Evolutionary conservation across 2,329 filamentous ascomycete genomes (phyloP), one percentile per base, ranked within the genome.

Genomic region (Neodidymelliopsis sp.): DNA sequence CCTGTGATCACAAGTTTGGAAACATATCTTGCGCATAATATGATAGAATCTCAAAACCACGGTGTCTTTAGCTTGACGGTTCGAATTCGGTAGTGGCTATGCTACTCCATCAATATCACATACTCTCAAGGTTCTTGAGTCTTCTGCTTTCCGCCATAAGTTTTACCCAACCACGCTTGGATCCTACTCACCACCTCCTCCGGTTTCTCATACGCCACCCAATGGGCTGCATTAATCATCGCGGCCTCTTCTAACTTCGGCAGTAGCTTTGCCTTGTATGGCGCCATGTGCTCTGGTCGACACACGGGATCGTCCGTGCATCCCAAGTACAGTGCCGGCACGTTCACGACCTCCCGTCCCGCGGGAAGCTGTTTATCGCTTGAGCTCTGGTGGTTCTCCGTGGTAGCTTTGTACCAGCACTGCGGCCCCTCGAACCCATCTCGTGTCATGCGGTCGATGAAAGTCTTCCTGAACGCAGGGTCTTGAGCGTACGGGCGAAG

Each of bases 251-350:
- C 55, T 16, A 74, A 44, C 19, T 73, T 59, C 23, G 63, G 65
- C 38, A 74, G 34, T 28, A 71, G 37, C 2, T 66, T 62, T 15
- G 39, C 46, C 27, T 66, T 48, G 20, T 57, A 53, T n/a, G 54
- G 39, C 5, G 54, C 49, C 59, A 74, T 70, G 16, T 49, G 13
- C 37, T 71, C 67, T 1, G 66, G 64, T 11, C 60, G 53, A 34
- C 70, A 73, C 0, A 74, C 72, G n/a, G 63, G 54, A 53, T 75
- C 73, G 6, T 67, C 42, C 4, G 49, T 68, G 22, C 61, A 59
- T 0, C 64, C 67, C 39, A 77, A 62, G 29, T 67, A 75, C 27
- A 77, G 52, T 34, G 67, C 41, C 1, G 75, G 75, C 22, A 76
- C 71, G 16, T 63, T 66, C 12, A 74, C 70, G 18, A 49, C 51